Conservation (phyloP, 2,329 filamentous ascomycete species). For the Aspergillus ochraceus region DNA sequence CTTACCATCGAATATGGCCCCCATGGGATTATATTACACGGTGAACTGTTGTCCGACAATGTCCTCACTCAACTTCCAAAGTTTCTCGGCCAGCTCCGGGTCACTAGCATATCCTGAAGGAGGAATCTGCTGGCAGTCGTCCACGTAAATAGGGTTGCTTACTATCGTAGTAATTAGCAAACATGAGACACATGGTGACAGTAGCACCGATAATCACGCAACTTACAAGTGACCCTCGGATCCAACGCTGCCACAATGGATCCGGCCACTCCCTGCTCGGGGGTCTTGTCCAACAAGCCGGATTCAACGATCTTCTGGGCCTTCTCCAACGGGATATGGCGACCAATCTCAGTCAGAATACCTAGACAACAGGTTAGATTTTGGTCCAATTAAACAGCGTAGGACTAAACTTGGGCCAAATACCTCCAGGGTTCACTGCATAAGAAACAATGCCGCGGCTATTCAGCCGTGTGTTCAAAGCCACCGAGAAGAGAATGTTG, state of each 20-base stretch:
- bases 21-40: background rate
- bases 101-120: background rate
- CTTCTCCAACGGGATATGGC: background rate
- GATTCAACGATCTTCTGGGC: background rate
- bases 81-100: background rate
- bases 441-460: background rate
- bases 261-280: background rate
- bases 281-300: background rate
- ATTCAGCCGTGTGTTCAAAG: conserved; percentile 26
- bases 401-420: background rate
- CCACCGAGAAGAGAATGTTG: conserved; percentile 45
- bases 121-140: background rate
- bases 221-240: background rate
- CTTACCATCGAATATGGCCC: too few species aligned
- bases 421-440: background rate
- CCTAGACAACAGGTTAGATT: background rate
- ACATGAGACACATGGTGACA: background rate
- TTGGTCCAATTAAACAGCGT: background rate
- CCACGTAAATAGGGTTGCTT: background rate
- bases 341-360: background rate
- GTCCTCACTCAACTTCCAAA: background rate
- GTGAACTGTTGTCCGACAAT: background rate
- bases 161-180: background rate
- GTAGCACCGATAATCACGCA: background rate
- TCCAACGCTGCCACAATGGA: background rate